Evolutionary conservation across 345 rosid genomes (phyloP).

Genomic region (Heritiera fomes): DNA sequence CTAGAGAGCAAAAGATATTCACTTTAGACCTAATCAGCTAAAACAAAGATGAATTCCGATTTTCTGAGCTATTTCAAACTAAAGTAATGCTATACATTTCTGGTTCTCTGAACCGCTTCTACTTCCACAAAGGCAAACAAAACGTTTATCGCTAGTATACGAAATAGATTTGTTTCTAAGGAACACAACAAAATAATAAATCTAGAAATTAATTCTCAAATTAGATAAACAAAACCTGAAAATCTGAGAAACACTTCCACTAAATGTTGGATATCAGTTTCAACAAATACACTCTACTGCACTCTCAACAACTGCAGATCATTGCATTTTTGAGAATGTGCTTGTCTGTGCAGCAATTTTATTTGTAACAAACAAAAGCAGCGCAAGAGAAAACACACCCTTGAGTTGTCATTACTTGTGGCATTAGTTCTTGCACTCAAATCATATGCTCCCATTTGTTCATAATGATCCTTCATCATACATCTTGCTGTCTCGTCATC

Average conservation of each 20-base stretch:
- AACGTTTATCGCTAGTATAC: background rate
- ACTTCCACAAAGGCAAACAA: background rate
- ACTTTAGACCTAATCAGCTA: slow-evolving; percentile 13
- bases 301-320: background rate
- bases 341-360: background rate
- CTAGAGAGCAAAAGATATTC: background rate
- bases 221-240: background rate
- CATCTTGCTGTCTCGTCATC: slow-evolving; percentile 55
- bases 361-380: slow-evolving; percentile 15
- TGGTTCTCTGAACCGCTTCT: background rate
- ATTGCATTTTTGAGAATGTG: background rate
- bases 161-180: slow-evolving; percentile 7
- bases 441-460: slow-evolving; percentile 24
- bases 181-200: background rate
- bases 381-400: slow-evolving; percentile 39
- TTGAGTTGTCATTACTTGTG: slow-evolving; percentile 28
- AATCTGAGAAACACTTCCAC: background rate
- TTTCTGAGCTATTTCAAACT: background rate
- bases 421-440: slow-evolving; percentile 34
- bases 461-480: slow-evolving; percentile 33
- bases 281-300: background rate
- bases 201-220: background rate
- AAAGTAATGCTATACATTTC: background rate
- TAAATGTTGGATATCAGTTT: background rate
- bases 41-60: background rate